phyloP scores from a whole-genome alignment of 1,284 basidiomycete genomes.

The Spongiforma sp. region DNA sequence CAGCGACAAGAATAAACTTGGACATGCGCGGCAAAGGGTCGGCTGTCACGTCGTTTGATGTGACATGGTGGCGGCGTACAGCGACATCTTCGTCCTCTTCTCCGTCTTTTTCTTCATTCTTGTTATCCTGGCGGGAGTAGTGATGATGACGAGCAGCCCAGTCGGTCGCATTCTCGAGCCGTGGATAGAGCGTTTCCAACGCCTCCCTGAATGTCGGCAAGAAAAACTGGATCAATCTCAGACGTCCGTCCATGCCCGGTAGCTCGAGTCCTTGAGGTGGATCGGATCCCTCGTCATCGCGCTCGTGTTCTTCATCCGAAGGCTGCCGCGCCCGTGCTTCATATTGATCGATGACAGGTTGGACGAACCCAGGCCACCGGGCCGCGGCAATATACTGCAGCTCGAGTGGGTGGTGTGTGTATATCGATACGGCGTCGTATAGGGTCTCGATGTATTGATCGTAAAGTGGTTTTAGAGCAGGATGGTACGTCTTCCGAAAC shows the following conservation, averaged over 20 bases:
- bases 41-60: too few relatives aligned
- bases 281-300: too few relatives aligned
- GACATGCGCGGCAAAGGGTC: too few relatives aligned
- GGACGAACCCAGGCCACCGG: constrained; percentile 79
- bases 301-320: constrained; percentile 33
- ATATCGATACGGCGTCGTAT: constrained; percentile 67
- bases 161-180: constrained; percentile 60
- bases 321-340: constrained; percentile 24
- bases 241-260: constrained; percentile 49
- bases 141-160: constrained; percentile 59
- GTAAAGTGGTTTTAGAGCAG: constrained; percentile 64
- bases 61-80: too few relatives aligned
- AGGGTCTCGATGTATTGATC: constrained; percentile 69
- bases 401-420: constrained; percentile 70
- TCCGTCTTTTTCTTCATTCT: too few relatives aligned
- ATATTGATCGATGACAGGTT: constrained; percentile 66
- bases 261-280: constrained; percentile 44
- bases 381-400: constrained; percentile 78
- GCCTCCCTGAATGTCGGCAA: constrained; percentile 63
- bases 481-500: constrained; percentile 55
- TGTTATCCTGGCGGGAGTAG: constrained; percentile 28
- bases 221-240: constrained; percentile 67
- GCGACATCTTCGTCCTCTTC: not conserved
- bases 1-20: constrained; percentile 78
- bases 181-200: constrained; percentile 68